Evolutionary conservation across 768 basidiomycete species (phyloP), one percentile per base, ranked within the genome.

Genomic region (Xerocomus spinulosus): DNA sequence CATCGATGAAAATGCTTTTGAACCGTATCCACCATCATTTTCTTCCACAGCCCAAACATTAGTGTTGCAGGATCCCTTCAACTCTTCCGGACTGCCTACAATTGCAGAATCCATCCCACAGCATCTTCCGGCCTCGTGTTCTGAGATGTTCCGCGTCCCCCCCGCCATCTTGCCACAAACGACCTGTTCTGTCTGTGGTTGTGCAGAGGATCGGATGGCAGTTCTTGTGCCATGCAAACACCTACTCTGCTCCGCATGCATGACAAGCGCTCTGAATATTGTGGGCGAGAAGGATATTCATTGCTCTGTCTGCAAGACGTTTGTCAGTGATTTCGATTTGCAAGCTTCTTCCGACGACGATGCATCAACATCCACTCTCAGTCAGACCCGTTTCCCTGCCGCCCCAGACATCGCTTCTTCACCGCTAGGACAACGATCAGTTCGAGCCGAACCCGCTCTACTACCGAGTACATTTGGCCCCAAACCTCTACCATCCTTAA

Each of bases 271-370:
- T 8, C 73, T 92, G 43, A 92, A 92, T 55, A 92, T 92, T 43
- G 90, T 91, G 15, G 89, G 89, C 7, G 89, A 92, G 66, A 92
- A 91, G 61, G 85, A 87, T 49, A 87, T 92, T 79, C 79, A 83
- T 50, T 92, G 90, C 52, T 83, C 86, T 15, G 83, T 88, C 25
- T 92, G 89, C 68, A 83, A 82, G 57, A 66, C 64, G 33, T 76
- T 79, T 28, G 87, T 92, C 18, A 73, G 71, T 25, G 81, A 87
- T 60, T 92, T 92, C 63, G 76, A 78, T 37, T 67, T 88, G 17
- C 64, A 68, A 51, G 59, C 59, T 33, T 37, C 48, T 12, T 41
- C 52, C 36, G 61, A 68, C 26, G 65, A 69, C 9, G 63, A 62
- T 23, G 50, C 55, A 28, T 50, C 57, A 12, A 42, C 39, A 17